phyloP scores from a whole-genome alignment of 495 filamentous ascomycete species.

The Talaromyces ruber region DNA sequence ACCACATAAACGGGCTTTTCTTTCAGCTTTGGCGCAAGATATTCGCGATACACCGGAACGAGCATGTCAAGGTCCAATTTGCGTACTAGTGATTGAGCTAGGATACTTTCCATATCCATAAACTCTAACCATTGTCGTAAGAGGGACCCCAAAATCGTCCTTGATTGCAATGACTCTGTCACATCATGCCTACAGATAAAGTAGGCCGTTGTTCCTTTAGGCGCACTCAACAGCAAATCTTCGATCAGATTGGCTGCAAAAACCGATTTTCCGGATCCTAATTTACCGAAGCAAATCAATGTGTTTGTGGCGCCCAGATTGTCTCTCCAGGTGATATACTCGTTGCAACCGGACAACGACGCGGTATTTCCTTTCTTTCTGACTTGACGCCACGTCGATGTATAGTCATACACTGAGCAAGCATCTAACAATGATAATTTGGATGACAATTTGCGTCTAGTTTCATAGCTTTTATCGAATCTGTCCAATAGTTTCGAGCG shows the following conservation, averaged over 20 bases:
- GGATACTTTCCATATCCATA: background rate
- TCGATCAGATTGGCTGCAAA: slow-evolving; percentile 33
- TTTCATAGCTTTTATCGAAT: background rate
- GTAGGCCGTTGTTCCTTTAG: slow-evolving; percentile 20
- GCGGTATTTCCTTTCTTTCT: slow-evolving; percentile 29
- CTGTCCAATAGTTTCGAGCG: slow-evolving; percentile 5
- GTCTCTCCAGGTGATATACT: slow-evolving; percentile 30
- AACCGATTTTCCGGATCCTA: slow-evolving; percentile 35
- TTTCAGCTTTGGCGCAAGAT: background rate
- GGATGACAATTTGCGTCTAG: slow-evolving; percentile 15
- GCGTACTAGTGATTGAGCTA: background rate
- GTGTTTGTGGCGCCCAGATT: slow-evolving; percentile 12
- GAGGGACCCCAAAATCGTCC: slow-evolving; percentile 29
- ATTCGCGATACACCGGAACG: background rate
- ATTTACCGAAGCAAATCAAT: slow-evolving; percentile 27
- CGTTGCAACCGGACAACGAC: slow-evolving; percentile 12
- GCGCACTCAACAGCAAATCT: slow-evolving; percentile 22
- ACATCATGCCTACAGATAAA: slow-evolving; percentile 36
- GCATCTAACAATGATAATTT: slow-evolving; percentile 21
- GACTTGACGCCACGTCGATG: slow-evolving; percentile 31
- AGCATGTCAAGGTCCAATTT: background rate
- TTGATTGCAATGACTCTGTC: slow-evolving; percentile 25
- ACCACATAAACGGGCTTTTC: background rate
- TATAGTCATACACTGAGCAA: slow-evolving; percentile 32
- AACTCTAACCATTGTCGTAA: slow-evolving; percentile 25